A percentile compares a stretch with the other conserved stretches of the same genome.
These are phyloP conservation scores for Ajuga reptans DNA, from an alignment of 305 asterid species.

Conservation along the genomic window DNA sequence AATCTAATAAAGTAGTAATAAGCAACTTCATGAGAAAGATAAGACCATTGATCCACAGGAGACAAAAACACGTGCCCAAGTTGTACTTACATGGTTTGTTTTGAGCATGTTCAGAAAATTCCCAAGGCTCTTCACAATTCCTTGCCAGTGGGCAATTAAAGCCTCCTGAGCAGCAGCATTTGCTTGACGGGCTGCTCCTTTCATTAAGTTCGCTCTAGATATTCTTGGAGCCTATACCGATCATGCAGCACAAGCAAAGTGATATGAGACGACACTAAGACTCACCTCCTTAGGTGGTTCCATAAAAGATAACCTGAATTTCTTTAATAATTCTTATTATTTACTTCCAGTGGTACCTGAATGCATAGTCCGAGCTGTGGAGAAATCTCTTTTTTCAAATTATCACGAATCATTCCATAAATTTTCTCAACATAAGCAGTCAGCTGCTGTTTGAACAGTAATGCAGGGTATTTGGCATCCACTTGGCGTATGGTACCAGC, in stretches of 20 bases:
- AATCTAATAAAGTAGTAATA: not conserved
- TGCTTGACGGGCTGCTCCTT: conserved; percentile 79
- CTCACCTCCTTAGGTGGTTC: not conserved
- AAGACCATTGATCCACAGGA: not conserved
- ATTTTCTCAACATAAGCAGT: conserved; percentile 96
- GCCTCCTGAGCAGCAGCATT: conserved; percentile 91
- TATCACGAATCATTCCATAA: conserved; percentile 91
- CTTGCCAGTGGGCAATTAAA: conserved; percentile 95
- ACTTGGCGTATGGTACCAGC: conserved; percentile 53
- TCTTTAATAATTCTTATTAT: conserved; percentile 7
- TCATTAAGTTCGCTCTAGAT: conserved; percentile 72
- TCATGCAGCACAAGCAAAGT: conserved; percentile 13
- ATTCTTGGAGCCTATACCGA: conserved; percentile 81
- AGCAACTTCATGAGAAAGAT: not conserved
- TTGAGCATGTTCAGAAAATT: conserved; percentile 64
- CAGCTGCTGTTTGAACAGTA: conserved; percentile 83
- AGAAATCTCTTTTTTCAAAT: conserved; percentile 89
- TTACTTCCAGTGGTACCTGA: conserved; percentile 42
- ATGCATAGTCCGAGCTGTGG: conserved; percentile 85
- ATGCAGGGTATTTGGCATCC: conserved; percentile 73
- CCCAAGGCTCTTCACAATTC: conserved; percentile 68
- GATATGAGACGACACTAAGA: not conserved
- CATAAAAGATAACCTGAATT: not conserved
- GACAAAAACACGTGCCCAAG: not conserved
- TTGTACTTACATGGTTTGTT: conserved; percentile 59